These are phyloP conservation scores for Retiboletus fuscus DNA, from an alignment of 1,284 basidiomycete genomes.

Conservation along the genomic window DNA sequence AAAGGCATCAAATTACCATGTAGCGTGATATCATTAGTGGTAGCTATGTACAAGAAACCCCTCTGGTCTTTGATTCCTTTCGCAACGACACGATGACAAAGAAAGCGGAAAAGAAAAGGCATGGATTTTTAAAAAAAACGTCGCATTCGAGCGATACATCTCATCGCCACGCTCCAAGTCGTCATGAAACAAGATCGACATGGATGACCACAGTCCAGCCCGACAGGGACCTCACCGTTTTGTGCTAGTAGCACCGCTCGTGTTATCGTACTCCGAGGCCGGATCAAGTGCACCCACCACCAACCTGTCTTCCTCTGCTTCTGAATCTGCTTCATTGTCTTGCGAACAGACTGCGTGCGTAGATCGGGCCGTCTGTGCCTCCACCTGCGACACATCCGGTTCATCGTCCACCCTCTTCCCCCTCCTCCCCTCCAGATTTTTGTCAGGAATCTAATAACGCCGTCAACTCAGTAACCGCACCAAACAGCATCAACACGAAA, in stretches of 20 bases:
- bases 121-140: neutral
- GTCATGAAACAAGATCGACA: too few species aligned
- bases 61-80: neutral
- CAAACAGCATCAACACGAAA: constrained; percentile 52
- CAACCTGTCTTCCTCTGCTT: too few species aligned
- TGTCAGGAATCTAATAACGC: constrained; percentile 71
- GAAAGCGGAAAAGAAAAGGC: neutral
- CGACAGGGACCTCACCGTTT: too few species aligned
- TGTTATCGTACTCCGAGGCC: neutral
- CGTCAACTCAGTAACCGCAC: neutral
- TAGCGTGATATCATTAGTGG: too few species aligned
- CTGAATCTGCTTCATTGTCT: neutral
- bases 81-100: neutral
- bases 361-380: too few species aligned
- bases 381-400: constrained; percentile 3
- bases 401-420: constrained; percentile 9
- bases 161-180: too few species aligned
- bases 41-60: too few species aligned
- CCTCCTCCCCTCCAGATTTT: constrained; percentile 57
- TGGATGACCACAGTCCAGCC: too few species aligned
- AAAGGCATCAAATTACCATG: too few species aligned
- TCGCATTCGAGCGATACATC: neutral
- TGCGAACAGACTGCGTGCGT: neutral
- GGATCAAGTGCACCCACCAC: neutral
- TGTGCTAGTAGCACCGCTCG: neutral